Evolutionary conservation across 106 monocot genomes (phyloP), one percentile per base, ranked within the genome.

Genomic region (Hemerocallis citrina): DNA sequence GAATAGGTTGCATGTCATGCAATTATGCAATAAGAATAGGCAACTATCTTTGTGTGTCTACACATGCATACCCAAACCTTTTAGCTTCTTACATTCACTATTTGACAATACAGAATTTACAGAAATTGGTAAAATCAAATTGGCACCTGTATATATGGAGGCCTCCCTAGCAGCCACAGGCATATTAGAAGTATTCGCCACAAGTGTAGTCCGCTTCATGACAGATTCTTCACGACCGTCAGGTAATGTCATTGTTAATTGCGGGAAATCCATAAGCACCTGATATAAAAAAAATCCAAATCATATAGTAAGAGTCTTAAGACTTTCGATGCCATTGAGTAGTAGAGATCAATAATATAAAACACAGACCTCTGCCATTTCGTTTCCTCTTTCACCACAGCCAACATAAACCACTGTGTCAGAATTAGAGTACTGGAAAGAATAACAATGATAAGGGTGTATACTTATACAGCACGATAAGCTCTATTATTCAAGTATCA

Each of bases 161-260:
- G 93, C 93, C 60, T 93, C 93, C 23, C 93, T 78, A 75, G 93
- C 93, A 74, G 93, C 93, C 59, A 93, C 93, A 71, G 93, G 93
- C 93, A 93, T 93, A 63, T 93, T 93, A 35, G 93, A 93, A 63
- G 93, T 93, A 70, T 93, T 93, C 16, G 93, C 93, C 37, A 93
- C 93, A 42, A 93, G 83, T 27, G 93, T 93, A 22, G 93, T 93
- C 36, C 93, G 79, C 68, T 93, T 93, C 93, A 93, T 93, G 52
- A 93, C 93, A 61, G 93, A 93, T 64, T 93, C 93, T 77, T 93
- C 93, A 79, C 93, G 93, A 14, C 93, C 93, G 77, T 93, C 93
- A 63, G 89, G 85, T 52, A 89, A 69, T 61, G 89, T 93, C 93
- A 93, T 93, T 48, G 93, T 93, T 34, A 93, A 66, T 82, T 93